phyloP scores from a whole-genome alignment of 2,329 filamentous ascomycete genomes.

The Pseudogymnoascus destructans region DNA sequence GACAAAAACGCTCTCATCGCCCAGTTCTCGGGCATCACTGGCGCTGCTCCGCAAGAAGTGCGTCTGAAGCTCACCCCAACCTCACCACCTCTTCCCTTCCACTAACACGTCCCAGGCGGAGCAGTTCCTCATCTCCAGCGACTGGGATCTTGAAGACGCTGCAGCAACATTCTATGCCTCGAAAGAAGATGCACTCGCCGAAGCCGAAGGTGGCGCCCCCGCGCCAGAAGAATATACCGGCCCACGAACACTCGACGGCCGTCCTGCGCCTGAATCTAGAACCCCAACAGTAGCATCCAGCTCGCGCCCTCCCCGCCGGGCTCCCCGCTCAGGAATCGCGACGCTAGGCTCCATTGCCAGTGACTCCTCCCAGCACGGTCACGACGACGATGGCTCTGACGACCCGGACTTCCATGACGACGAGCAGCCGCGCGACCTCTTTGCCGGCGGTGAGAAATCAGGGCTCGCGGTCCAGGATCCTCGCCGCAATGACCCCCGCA shows the following conservation, averaged over 20 bases:
- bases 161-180: slow-evolving; percentile 49
- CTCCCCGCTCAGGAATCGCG: slow-evolving; percentile 36
- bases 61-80: slow-evolving; percentile 11
- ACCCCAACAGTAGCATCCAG: slow-evolving; percentile 20
- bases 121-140: slow-evolving; percentile 49
- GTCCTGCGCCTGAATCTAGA: slow-evolving; percentile 38
- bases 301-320: slow-evolving; percentile 18
- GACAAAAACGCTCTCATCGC: slow-evolving; percentile 31
- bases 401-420: slow-evolving; percentile 42
- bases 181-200: slow-evolving; percentile 35
- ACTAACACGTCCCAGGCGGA: slow-evolving; percentile 39
- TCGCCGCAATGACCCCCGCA: slow-evolving; percentile 36
- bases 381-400: slow-evolving; percentile 47
- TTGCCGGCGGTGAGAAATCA: slow-evolving; percentile 78
- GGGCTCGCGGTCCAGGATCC: slow-evolving; percentile 56
- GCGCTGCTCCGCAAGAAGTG: slow-evolving; percentile 36
- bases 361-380: slow-evolving; percentile 31
- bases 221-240: slow-evolving; percentile 39
- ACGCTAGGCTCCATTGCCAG: slow-evolving; percentile 41
- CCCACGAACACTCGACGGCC: slow-evolving; percentile 49
- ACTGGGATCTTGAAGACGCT: slow-evolving; percentile 54
- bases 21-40: slow-evolving; percentile 45
- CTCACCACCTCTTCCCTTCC: not conserved
- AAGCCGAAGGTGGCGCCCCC: slow-evolving; percentile 30
- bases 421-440: slow-evolving; percentile 53